A percentile compares a stretch with the other conserved stretches of the same genome.
These are phyloP conservation scores for Geopyxis carbonaria DNA, from an alignment of 495 filamentous ascomycete species.

Conservation along the genomic window DNA sequence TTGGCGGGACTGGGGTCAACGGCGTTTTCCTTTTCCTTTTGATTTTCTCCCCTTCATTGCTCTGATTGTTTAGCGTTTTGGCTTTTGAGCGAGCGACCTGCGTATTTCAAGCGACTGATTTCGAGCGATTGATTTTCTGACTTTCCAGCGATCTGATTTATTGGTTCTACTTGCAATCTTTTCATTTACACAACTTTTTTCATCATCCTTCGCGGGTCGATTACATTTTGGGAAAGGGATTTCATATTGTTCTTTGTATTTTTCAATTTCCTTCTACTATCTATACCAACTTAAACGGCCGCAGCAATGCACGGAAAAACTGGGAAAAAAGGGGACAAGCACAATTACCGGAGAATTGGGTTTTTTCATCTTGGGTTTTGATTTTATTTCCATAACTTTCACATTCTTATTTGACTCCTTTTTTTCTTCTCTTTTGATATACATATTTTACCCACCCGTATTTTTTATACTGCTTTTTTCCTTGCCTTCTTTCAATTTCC, in stretches of 20 bases:
- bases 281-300: constrained; percentile 24
- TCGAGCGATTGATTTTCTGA: constrained; percentile 10
- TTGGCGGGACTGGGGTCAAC: not conserved
- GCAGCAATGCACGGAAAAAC: constrained; percentile 25
- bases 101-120: too few species aligned
- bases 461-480: constrained; percentile 21
- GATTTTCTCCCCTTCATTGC: constrained; percentile 15
- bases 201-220: constrained; percentile 17
- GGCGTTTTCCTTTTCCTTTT: constrained; percentile 6
- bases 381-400: constrained; percentile 12
- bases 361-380: constrained; percentile 16
- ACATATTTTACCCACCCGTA: constrained; percentile 10
- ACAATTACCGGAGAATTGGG: constrained; percentile 20
- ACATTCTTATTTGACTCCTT: constrained; percentile 8
- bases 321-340: constrained; percentile 13
- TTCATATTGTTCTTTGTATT: constrained; percentile 11
- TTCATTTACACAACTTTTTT: constrained; percentile 16
- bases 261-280: constrained; percentile 3
- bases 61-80: constrained; percentile 17
- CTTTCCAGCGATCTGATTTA: constrained; percentile 22
- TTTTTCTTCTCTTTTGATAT: constrained; percentile 16
- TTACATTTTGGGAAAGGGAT: constrained; percentile 13
- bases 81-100: constrained; percentile 15
- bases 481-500: not conserved
- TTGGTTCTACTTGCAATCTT: constrained; percentile 10